phyloP scores from a whole-genome alignment of 2,329 filamentous ascomycete species.

The Curvularia sp. region DNA sequence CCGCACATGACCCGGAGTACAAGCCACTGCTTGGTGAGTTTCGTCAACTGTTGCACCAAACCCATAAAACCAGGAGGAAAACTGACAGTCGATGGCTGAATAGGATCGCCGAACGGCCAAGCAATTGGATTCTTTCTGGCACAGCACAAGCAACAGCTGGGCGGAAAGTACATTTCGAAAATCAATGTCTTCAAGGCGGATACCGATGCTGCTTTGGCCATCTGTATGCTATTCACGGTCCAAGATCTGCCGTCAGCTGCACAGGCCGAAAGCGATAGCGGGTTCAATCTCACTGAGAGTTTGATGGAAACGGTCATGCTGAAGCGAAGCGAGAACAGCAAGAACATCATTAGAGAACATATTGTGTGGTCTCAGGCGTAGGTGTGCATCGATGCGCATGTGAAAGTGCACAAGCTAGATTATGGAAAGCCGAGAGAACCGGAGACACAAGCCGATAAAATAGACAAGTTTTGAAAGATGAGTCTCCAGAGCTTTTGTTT shows the following conservation, averaged over 20 bases:
- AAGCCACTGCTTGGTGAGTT: neutral
- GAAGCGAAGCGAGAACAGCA: neutral
- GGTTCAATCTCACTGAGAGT: neutral
- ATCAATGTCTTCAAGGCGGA: conserved; percentile 21
- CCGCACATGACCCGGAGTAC: neutral
- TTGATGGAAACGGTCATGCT: neutral
- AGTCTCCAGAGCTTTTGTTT: neutral
- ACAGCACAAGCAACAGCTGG: conserved; percentile 21
- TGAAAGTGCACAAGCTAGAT: neutral
- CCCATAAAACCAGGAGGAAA: neutral
- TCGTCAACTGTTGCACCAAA: neutral
- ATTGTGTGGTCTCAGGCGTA: neutral
- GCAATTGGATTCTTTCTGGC: conserved; percentile 22
- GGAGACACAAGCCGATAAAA: neutral
- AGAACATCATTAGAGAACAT: neutral
- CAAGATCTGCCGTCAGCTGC: conserved; percentile 6
- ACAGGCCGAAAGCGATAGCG: neutral
- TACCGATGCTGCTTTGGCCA: conserved; percentile 6
- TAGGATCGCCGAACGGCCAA: conserved; percentile 20
- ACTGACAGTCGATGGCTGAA: neutral
- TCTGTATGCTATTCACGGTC: conserved; percentile 20
- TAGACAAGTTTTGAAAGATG: neutral
- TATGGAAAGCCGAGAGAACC: neutral
- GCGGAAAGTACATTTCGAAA: conserved; percentile 19
- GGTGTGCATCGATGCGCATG: neutral